Base-by-base conservation (phyloP, 148 eudicot genomes). In the Camellia japonica region DNA sequence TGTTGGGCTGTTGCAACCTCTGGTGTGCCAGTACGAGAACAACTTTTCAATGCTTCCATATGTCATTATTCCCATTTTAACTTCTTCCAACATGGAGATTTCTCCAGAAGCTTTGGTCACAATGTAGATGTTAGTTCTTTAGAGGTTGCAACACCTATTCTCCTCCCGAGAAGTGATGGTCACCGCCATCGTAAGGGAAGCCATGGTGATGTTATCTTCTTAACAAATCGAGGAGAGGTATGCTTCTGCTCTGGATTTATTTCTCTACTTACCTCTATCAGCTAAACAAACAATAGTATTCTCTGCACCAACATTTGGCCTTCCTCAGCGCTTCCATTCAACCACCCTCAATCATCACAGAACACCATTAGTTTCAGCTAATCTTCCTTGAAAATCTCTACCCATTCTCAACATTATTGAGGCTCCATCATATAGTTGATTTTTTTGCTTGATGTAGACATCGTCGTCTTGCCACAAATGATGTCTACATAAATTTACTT, bases 1-100 rank as follows among this genome's bases (percentile, higher is more conserved):
- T 97, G 99, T 83, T 97, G 97, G 98, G 99, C 99, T 77, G 86
- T 97, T 80, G 99, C 99, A 79, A 97, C 98, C 23, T 97, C 99
- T 76, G 99, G 99, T 51, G 98, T 97, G 68, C 98, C 99, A 47
- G 98, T 97, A 59, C 93, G 99, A 68, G 98, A 97, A 82, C 99
- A 94, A 77, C 97, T 97, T 19, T 97, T 97, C 68, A 97, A 97
- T 89, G 99, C 93, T 76, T 94, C 99, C 41, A 97, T 97, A 58
- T 94, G 99, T 77, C 98, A 90, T 81, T 90, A 90, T 85, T 84
- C 97, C 77, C 94, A 90, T 76, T 89, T 94, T 76, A 92, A 91
- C 82, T 84, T 94, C 65, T 92, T 89, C 79, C 94, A 88, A 74
- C 93, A 94, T 75, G 97, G 93, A 77, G 99, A 96, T 55, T 88